Evolutionary conservation across 1,284 basidiomycete species (phyloP), one percentile per base, ranked within the genome.

Genomic region (Wallemia ichthyophaga): DNA sequence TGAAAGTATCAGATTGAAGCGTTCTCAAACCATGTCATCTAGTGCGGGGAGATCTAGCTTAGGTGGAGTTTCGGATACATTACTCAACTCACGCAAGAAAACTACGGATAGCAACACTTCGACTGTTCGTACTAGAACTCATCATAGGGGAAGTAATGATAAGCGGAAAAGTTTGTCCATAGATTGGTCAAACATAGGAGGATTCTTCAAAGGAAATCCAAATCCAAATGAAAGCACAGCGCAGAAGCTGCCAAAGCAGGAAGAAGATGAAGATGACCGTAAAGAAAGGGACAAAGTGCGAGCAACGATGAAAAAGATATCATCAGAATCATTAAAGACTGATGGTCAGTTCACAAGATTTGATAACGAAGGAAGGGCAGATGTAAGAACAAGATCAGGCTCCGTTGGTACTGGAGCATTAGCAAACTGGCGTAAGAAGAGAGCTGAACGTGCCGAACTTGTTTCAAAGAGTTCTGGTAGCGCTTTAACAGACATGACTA

Each of bases 161-260:
- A 48, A 48, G 37, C 37, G 37, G 5, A 48, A 19, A 48, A 48
- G 37, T 21, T 48, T 48, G n/a, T 48, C 37, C 3, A 48, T 48
- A 48, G 37, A 48, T 48, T 48, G 37, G 37, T 48, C 37, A 5
- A 48, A 48, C n/a, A 48, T 48, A 48, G 37, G 37, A 3, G n/a
- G 13, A 21, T 48, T 48, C 37, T 48, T 48, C n/a, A 48, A 48
- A 48, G 37, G 37, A 11, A 48, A 48, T 21, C 7, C 28, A 31
- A 21, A 11, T 21, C 37, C 7, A 21, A 48, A 15, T 11, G 37
- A 48, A 19, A 48, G n/a, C n/a, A 48, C 37, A 48, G 37, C 37
- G n/a, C 37, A 48, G 37, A 48, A 48, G n/a, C n/a, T 48, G n/a
- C 37, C 37, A 48, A 48, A 48, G n/a, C 37, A 48, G n/a, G 37